Evolutionary conservation across 106 monocot genomes (phyloP).

Genomic region (Xerophyta viscosa): DNA sequence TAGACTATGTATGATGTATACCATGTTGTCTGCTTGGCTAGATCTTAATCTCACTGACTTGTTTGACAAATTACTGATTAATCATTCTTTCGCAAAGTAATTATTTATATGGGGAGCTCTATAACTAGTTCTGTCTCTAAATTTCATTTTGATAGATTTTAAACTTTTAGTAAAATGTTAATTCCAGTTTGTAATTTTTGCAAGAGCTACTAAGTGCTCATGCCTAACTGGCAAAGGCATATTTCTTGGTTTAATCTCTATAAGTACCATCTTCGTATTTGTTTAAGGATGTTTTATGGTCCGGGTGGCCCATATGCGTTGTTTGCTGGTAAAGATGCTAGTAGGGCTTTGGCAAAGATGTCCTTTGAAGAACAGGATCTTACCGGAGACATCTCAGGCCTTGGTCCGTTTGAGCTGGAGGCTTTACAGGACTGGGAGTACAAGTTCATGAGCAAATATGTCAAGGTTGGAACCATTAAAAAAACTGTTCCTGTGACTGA

Average conservation of each 20-base stretch:
- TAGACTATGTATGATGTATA: too few relatives aligned
- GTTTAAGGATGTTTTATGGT: slow-evolving; percentile 75
- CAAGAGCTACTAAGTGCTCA: too few relatives aligned
- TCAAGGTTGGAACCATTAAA: slow-evolving; percentile 59
- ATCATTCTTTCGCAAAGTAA: too few relatives aligned
- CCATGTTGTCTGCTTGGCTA: too few relatives aligned
- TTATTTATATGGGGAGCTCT: too few relatives aligned
- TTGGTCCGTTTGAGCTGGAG: slow-evolving; percentile 62
- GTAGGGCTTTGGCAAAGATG: slow-evolving; percentile 87
- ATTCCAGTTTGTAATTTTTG: too few relatives aligned
- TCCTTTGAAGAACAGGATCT: slow-evolving; percentile 72
- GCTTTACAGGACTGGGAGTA: slow-evolving; percentile 82
- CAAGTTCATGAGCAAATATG: slow-evolving; percentile 83
- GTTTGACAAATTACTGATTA: too few relatives aligned
- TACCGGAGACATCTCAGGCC: slow-evolving; percentile 63
- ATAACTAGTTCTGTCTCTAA: too few relatives aligned
- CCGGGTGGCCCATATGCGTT: slow-evolving; percentile 78
- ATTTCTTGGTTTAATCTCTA: background rate
- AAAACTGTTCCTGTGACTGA: slow-evolving; percentile 16
- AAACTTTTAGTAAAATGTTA: too few relatives aligned
- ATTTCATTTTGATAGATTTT: too few relatives aligned
- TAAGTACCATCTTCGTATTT: background rate
- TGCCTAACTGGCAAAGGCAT: too few relatives aligned
- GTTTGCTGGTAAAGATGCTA: slow-evolving; percentile 83
- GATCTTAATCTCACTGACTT: too few relatives aligned